A percentile compares a stretch with the other conserved stretches of the same genome.
These are phyloP conservation scores for Solanum megistacrolobum DNA, from an alignment of 257 asterid species.

Conservation along the genomic window DNA sequence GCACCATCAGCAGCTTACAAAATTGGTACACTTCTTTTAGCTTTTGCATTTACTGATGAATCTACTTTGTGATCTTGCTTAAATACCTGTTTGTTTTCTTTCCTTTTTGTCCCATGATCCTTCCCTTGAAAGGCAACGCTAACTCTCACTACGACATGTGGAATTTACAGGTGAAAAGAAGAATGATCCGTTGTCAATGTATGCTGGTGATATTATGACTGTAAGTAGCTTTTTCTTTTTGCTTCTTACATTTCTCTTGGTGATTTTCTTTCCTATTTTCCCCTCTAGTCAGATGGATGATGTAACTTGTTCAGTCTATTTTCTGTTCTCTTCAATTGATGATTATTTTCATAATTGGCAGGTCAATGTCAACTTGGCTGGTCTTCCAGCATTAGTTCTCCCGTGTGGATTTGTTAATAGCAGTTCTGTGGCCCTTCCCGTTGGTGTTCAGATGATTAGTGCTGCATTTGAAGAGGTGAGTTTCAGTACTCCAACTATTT, in stretches of 20 bases:
- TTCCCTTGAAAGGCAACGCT: neutral
- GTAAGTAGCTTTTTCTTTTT: constrained; percentile 33
- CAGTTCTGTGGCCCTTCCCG: constrained; percentile 52
- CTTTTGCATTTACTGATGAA: constrained; percentile 1
- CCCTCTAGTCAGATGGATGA: neutral
- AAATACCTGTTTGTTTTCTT: neutral
- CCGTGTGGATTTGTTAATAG: constrained; percentile 82
- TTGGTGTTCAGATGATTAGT: constrained; percentile 93
- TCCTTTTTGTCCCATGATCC: neutral
- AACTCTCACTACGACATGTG: neutral
- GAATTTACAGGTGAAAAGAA: constrained; percentile 86
- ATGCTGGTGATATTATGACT: constrained; percentile 97
- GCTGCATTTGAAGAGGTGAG: constrained; percentile 82
- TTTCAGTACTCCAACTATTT: neutral
- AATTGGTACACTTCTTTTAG: constrained; percentile 39
- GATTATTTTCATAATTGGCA: constrained; percentile 14
- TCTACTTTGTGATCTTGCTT: neutral
- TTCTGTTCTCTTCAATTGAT: neutral
- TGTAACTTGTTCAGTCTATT: neutral
- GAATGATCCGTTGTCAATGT: constrained; percentile 96
- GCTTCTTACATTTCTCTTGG: neutral
- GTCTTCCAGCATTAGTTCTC: constrained; percentile 92
- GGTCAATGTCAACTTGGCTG: constrained; percentile 98
- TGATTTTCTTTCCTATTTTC: neutral
- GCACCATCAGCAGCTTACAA: constrained; percentile 90